Conservation (phyloP, 176 grass and related monocot genomes). For the Carex kokanica region DNA sequence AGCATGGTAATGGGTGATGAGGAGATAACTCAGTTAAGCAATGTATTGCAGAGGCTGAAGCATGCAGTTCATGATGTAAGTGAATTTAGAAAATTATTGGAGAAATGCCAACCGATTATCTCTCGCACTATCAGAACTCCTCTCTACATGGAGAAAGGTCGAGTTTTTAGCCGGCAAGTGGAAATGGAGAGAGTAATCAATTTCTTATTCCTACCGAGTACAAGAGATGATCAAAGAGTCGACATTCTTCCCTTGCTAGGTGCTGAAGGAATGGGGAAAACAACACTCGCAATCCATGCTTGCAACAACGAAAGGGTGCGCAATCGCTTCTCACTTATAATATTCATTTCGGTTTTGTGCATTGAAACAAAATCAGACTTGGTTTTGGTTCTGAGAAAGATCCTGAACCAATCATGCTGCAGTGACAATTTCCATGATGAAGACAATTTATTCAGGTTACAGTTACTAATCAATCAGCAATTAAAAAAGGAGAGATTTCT, state of each 20-base stretch:
- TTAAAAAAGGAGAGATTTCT: constrained; percentile 17
- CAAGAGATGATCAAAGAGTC: constrained; percentile 9
- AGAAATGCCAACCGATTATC: constrained; percentile 6
- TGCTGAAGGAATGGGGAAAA: constrained; percentile 27
- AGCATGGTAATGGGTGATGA: not conserved
- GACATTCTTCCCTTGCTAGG: constrained; percentile 23
- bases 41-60: constrained; percentile 12
- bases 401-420: not conserved
- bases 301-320: constrained; percentile 31
- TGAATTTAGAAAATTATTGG: constrained; percentile 31
- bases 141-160: constrained; percentile 5
- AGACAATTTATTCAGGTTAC: not conserved
- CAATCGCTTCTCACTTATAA: constrained; percentile 2
- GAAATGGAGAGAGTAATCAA: constrained; percentile 33
- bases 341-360: constrained; percentile 25
- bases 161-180: constrained; percentile 30
- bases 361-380: constrained; percentile 14
- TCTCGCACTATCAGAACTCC: constrained; percentile 6
- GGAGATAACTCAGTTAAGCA: not conserved
- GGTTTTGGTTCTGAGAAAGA: constrained; percentile 11
- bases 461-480: not conserved
- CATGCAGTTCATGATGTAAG: constrained; percentile 4
- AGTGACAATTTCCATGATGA: not conserved
- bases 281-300: constrained; percentile 28
- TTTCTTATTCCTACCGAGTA: constrained; percentile 26